Conservation (phyloP, 2,329 filamentous ascomycete genomes). For the Aspergillus novoparasiticus region DNA sequence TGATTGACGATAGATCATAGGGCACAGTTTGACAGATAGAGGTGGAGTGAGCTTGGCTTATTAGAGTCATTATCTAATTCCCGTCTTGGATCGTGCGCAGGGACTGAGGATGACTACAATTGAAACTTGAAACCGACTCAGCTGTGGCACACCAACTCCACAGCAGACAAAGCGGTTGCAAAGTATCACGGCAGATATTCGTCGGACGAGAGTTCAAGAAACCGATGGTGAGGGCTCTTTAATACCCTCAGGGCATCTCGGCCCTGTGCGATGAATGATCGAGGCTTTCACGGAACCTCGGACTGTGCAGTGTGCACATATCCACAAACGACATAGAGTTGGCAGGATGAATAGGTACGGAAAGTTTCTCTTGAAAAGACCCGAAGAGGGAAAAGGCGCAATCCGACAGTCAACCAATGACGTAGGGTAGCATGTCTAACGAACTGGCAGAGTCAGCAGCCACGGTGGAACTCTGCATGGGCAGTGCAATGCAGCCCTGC, state of each 20-base stretch:
- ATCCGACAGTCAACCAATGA: not conserved
- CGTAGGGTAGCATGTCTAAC: not conserved
- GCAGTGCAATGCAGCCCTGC: constrained; percentile 3
- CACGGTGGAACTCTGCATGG: not conserved
- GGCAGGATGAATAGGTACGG: not conserved
- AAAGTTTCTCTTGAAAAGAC: not conserved
- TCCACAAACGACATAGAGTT: not conserved
- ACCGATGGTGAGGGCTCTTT: not conserved
- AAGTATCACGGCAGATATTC: not conserved
- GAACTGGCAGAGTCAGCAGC: not conserved
- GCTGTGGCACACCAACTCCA: not conserved
- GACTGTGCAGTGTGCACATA: not conserved
- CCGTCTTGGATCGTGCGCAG: not conserved
- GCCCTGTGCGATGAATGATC: not conserved
- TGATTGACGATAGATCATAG: not conserved
- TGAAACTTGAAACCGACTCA: not conserved
- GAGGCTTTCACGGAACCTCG: not conserved
- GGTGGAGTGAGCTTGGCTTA: not conserved
- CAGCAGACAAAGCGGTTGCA: not conserved
- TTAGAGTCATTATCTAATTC: not conserved
- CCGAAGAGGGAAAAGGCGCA: not conserved
- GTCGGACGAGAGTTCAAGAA: not conserved
- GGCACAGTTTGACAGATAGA: not conserved
- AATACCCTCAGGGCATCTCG: not conserved
- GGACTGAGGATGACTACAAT: not conserved